Base-by-base conservation (phyloP, 31 red algal species). In the Porphyra umbilicalis region DNA sequence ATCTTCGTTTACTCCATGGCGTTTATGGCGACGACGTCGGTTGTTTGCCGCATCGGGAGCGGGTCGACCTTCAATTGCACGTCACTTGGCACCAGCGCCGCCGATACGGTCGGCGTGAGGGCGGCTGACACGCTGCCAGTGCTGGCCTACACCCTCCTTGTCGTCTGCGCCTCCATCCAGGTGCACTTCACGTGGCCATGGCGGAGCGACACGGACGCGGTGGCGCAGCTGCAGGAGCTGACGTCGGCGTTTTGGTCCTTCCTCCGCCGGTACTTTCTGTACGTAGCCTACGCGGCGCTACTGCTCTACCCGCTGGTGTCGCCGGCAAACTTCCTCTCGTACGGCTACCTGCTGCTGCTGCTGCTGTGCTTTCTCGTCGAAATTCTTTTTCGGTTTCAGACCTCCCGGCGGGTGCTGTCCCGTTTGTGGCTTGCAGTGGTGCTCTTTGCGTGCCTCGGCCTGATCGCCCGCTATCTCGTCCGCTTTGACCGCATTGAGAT, bases 231-330 rank as follows among this genome's bases (percentile, higher is more conserved):
- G 1, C 57, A 42, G 34, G 81, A 76, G n/a, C 74, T 89, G 36
- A 20, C 46, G 31, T 67, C 57, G 29, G 36, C 34, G 18, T 83
- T 89, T 76, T 89, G 87, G 87, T 39, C n/a, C 32, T 33, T 79
- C 25, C 46, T 89, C 18, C 80, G 79, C 35, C 30, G 32, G 35
- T 89, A 89, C 78, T 89, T 89, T 74, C 77, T 89, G n/a, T 89
- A 83, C 76, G 87, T 83, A 20, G 79, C 87, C 38, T 89, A 89
- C 32, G 87, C 75, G 36, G 67, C 75, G 30, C 76, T 89, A 32
- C 68, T 89, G 9, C 76, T 89, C 33, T 89, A 89, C 87, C 87
- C 87, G 25, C 81, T 89, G 16, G 35, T 89, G 7, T 89, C 79
- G 44, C 87, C 75, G 14, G 87, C 87, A 20, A 89, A 89, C 71